phyloP scores from a whole-genome alignment of 805 yeast species.

The Wickerhamiella bombiphila region DNA sequence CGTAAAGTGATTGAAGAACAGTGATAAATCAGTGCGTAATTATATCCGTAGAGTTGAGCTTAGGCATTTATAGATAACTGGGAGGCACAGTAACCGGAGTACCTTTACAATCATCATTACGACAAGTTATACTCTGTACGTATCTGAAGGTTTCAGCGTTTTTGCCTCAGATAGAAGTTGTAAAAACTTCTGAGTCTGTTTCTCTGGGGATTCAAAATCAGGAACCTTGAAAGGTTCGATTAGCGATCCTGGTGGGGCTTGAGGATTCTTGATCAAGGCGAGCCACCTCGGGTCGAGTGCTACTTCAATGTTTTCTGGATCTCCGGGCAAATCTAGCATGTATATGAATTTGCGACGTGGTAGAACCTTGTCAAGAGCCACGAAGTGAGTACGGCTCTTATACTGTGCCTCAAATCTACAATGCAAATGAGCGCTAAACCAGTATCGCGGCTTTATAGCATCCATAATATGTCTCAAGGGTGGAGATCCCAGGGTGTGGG shows the following conservation, averaged over 20 bases:
- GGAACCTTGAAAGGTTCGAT: not conserved
- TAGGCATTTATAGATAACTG: too few relatives aligned
- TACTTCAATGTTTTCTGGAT: not conserved
- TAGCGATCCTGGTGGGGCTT: not conserved
- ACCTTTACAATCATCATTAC: too few relatives aligned
- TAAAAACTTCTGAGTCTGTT: not conserved
- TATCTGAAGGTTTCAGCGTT: not conserved
- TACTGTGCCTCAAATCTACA: conserved; percentile 50
- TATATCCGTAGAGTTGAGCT: too few relatives aligned
- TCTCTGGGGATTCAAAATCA: not conserved
- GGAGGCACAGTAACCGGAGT: too few relatives aligned
- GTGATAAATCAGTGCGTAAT: not conserved
- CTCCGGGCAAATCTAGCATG: conserved; percentile 27
- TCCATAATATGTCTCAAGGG: conserved; percentile 41
- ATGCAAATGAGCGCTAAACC: conserved; percentile 90
- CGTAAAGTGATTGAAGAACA: conserved; percentile 23
- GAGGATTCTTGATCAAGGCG: not conserved
- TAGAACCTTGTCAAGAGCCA: conserved; percentile 77
- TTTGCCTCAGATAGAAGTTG: not conserved
- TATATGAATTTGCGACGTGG: conserved; percentile 49
- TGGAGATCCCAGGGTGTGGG: conserved; percentile 57
- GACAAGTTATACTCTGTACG: too few relatives aligned
- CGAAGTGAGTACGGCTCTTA: conserved; percentile 33
- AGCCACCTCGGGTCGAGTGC: conserved; percentile 4
- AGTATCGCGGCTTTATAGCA: conserved; percentile 44